Evolutionary conservation across 2,329 filamentous ascomycete genomes (phyloP).

Genomic region (Macrophomina phaseolina): DNA sequence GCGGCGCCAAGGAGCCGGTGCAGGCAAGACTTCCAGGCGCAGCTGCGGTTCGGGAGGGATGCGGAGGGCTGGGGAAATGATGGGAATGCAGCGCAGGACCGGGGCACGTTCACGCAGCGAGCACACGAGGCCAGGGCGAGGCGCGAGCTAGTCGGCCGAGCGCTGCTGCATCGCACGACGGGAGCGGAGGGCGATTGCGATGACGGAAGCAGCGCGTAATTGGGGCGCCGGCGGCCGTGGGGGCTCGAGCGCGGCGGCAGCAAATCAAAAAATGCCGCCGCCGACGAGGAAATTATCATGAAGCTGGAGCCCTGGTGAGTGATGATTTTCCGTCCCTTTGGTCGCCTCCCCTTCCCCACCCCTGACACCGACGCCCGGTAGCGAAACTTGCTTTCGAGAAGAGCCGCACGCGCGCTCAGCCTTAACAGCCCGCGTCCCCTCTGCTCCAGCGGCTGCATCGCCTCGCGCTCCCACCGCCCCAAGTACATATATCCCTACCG

Average conservation of each 20-base stretch:
- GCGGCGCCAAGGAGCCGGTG: constrained; percentile 9
- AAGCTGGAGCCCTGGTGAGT: constrained; percentile 5
- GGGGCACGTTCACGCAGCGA: not conserved
- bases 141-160: constrained; percentile 19
- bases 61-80: constrained; percentile 19
- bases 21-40: not conserved
- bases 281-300: constrained; percentile 9
- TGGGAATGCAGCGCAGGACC: not conserved
- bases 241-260: constrained; percentile 2
- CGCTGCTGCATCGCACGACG: constrained; percentile 17
- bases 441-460: not conserved
- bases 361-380: constrained; percentile 13
- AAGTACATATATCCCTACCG: not conserved
- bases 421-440: constrained; percentile 10
- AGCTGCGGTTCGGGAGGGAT: constrained; percentile 5
- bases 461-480: not conserved
- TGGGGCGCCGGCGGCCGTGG: constrained; percentile 24
- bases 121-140: not conserved
- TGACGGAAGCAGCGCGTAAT: constrained; percentile 23
- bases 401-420: constrained; percentile 22
- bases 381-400: constrained; percentile 23
- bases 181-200: not conserved
- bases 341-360: not conserved
- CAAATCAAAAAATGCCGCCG: constrained; percentile 1
- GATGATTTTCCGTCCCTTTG: not conserved